phyloP scores from a whole-genome alignment of 2,329 filamentous ascomycete genomes.

The Colletotrichum navitas region DNA sequence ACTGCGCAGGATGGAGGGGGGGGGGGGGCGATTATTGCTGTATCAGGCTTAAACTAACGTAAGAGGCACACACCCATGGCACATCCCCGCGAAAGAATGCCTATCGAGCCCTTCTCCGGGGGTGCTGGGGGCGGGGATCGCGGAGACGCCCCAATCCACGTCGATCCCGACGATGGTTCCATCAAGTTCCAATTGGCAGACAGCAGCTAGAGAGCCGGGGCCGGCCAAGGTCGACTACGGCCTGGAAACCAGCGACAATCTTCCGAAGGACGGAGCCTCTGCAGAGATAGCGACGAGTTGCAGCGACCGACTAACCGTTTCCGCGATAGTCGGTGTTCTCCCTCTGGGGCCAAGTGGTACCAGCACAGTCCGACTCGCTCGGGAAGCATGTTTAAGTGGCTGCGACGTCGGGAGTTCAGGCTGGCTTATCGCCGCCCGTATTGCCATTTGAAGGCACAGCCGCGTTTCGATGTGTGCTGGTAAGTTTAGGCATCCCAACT shows the following conservation, averaged over 20 bases:
- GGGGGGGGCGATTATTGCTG: slow-evolving; percentile 28
- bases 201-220: neutral
- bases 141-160: neutral
- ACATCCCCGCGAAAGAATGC: slow-evolving; percentile 1
- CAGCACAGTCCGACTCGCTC: neutral
- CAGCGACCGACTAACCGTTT: neutral
- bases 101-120: neutral
- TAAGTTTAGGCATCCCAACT: neutral
- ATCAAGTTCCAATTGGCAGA: neutral
- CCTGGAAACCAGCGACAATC: neutral
- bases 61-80: neutral
- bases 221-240: neutral
- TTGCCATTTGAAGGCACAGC: neutral
- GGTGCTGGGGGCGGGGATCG: neutral
- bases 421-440: neutral
- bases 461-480: neutral
- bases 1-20: neutral
- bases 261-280: neutral
- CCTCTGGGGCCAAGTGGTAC: neutral
- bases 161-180: slow-evolving; percentile 13
- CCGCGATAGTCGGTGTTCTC: neutral
- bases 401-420: neutral
- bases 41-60: slow-evolving; percentile 16
- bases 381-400: neutral
- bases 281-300: too few species aligned